phyloP scores from a whole-genome alignment of 495 filamentous ascomycete genomes.

The Neohortaea acidophila region DNA sequence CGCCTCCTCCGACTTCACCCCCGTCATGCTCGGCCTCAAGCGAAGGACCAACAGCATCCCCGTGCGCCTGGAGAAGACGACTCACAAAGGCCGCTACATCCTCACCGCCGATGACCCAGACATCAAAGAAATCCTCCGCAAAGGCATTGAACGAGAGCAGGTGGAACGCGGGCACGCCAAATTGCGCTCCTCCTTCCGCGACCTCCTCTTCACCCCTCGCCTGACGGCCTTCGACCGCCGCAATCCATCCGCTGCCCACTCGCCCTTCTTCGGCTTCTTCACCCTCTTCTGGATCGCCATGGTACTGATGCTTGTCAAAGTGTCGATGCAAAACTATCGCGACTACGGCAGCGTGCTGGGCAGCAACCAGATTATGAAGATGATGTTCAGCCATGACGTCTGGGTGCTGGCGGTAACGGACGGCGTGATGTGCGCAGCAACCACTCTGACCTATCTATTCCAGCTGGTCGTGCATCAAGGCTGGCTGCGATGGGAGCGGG shows the following conservation, averaged over 20 bases:
- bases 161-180: constrained; percentile 26
- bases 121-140: constrained; percentile 35
- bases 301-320: constrained; percentile 43
- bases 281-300: constrained; percentile 61
- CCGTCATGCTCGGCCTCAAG: too few relatives aligned
- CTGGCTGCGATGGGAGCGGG: constrained; percentile 44
- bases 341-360: constrained; percentile 47
- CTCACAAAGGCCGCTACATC: constrained; percentile 33
- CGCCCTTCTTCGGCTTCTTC: constrained; percentile 61
- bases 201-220: constrained; percentile 51
- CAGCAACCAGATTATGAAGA: constrained; percentile 47
- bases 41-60: constrained; percentile 28
- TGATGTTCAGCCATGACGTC: constrained; percentile 55
- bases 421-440: constrained; percentile 45
- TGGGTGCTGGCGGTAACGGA: constrained; percentile 49
- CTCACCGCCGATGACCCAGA: constrained; percentile 43
- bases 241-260: constrained; percentile 39
- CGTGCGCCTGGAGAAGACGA: constrained; percentile 33
- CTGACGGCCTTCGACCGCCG: constrained; percentile 58
- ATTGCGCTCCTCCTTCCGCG: constrained; percentile 37
- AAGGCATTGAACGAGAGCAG: constrained; percentile 33
- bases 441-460: constrained; percentile 42
- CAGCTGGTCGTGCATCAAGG: constrained; percentile 40
- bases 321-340: constrained; percentile 50
- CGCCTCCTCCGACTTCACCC: too few relatives aligned